phyloP scores from a whole-genome alignment of 2,329 filamentous ascomycete species.

The Monosporascus sp. region DNA sequence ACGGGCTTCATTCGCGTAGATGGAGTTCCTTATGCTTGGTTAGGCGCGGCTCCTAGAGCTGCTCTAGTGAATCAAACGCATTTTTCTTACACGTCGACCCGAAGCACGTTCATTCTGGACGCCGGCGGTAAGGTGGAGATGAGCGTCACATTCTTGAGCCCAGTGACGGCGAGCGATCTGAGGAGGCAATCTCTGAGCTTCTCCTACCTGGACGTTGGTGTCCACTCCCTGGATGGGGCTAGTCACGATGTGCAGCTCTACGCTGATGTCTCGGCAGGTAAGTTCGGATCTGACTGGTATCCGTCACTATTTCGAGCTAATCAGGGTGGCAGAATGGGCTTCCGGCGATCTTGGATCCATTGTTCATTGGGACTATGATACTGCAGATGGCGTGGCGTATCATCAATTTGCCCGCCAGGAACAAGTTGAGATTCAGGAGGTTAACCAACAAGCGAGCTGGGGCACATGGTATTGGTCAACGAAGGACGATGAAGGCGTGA shows the following conservation, averaged over 20 bases:
- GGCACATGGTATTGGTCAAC: conserved; percentile 69
- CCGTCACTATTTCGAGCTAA: conserved; percentile 1
- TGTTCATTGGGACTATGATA: conserved; percentile 58
- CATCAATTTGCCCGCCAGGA: conserved; percentile 56
- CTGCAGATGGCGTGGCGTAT: conserved; percentile 49
- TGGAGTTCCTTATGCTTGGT: conserved; percentile 58
- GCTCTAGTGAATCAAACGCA: conserved; percentile 53
- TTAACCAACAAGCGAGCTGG: conserved; percentile 70
- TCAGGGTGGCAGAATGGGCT: conserved; percentile 56
- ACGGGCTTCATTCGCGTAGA: conserved; percentile 66
- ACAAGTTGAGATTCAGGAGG: conserved; percentile 64
- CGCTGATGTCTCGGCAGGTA: conserved; percentile 65
- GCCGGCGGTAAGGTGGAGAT: conserved; percentile 57
- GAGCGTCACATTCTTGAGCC: conserved; percentile 66
- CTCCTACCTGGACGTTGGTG: conserved; percentile 63
- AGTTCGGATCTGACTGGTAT: conserved; percentile 16
- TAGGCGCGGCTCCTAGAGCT: conserved; percentile 51
- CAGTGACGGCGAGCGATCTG: conserved; percentile 61
- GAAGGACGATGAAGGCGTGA: conserved; percentile 43
- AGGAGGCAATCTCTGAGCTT: conserved; percentile 64
- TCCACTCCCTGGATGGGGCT: conserved; percentile 56
- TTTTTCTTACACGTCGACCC: conserved; percentile 67
- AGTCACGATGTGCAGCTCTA: conserved; percentile 65
- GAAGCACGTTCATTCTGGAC: conserved; percentile 63
- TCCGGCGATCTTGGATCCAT: conserved; percentile 53